A percentile compares a stretch with the other conserved stretches of the same genome.
These are phyloP conservation scores for Xerocomellus dryophilus DNA, from an alignment of 768 basidiomycete genomes.

Conservation along the genomic window DNA sequence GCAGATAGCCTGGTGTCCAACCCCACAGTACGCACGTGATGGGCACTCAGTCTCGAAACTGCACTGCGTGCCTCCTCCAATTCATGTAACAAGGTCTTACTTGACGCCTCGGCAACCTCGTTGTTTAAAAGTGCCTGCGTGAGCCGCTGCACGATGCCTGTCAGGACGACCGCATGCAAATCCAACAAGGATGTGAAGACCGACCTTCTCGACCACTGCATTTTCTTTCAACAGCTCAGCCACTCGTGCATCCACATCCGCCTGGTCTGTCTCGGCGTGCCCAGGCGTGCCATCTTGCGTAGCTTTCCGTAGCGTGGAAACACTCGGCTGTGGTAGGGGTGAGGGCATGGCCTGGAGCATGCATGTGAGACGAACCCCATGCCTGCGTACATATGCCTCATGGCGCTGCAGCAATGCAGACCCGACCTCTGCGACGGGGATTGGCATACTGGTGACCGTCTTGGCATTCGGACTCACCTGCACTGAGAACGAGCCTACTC, in stretches of 20 bases:
- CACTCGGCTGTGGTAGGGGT: constrained; percentile 16
- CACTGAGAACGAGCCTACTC: constrained; percentile 75
- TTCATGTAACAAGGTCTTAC: constrained; percentile 68
- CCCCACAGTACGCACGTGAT: constrained; percentile 67
- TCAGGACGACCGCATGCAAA: constrained; percentile 5
- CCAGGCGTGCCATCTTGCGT: constrained; percentile 12
- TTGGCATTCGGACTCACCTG: constrained; percentile 53
- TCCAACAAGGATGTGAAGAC: not conserved
- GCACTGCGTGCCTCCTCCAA: constrained; percentile 67
- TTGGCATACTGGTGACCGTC: constrained; percentile 2
- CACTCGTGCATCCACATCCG: constrained; percentile 35
- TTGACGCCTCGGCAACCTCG: constrained; percentile 78
- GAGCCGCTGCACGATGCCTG: constrained; percentile 49
- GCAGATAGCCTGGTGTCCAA: constrained; percentile 64
- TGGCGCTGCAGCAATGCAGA: constrained; percentile 84
- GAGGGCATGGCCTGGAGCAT: constrained; percentile 10
- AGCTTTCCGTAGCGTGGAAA: constrained; percentile 13
- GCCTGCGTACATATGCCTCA: constrained; percentile 77
- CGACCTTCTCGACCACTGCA: constrained; percentile 47
- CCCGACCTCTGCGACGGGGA: constrained; percentile 64
- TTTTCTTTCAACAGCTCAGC: constrained; percentile 52
- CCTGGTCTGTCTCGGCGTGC: constrained; percentile 10
- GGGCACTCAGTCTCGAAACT: constrained; percentile 64
- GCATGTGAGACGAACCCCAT: constrained; percentile 48
- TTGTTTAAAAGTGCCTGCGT: constrained; percentile 77